Percentiles rank a stretch among this genome's conserved stretches.
phyloP scores from a whole-genome alignment of 2,329 filamentous ascomycete genomes.

The Aspergillus candidus region DNA sequence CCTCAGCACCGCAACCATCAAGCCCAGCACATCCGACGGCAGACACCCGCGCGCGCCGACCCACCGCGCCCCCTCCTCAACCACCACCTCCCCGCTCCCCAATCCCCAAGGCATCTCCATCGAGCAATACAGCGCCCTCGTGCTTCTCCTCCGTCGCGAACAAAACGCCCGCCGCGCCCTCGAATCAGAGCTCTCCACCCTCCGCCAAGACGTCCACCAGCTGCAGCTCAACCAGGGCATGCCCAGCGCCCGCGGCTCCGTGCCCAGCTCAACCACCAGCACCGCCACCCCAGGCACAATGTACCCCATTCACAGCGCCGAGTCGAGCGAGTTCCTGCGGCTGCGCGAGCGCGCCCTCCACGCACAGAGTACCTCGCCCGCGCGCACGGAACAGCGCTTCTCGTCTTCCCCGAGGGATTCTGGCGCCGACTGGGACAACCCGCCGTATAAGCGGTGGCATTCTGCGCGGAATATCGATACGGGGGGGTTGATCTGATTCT shows the following conservation, averaged over 20 bases:
- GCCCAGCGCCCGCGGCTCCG: constrained; percentile 24
- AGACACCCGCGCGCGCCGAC: constrained; percentile 21
- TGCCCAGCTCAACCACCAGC: constrained; percentile 12
- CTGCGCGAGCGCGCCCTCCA: constrained; percentile 21
- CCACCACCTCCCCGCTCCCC: constrained; percentile 18
- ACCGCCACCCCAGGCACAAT: constrained; percentile 16
- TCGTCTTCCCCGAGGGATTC: constrained; percentile 15
- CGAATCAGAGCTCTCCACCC: constrained; percentile 38
- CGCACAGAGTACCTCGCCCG: constrained; percentile 13
- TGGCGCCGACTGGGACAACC: constrained; percentile 20
- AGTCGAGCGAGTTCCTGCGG: constrained; percentile 28
- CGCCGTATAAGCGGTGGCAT: no score
- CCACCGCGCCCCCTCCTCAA: constrained; percentile 20
- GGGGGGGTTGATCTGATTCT: no score
- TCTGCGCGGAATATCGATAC: no score
- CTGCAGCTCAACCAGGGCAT: constrained; percentile 34
- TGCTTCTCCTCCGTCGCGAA: constrained; percentile 42
- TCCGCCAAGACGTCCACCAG: constrained; percentile 38
- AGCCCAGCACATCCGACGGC: constrained; percentile 25
- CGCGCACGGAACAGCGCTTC: constrained; percentile 12
- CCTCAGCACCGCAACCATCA: constrained; percentile 27
- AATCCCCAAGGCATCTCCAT: constrained; percentile 36
- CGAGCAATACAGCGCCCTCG: constrained; percentile 43
- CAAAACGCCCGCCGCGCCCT: constrained; percentile 41
- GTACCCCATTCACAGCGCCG: constrained; percentile 27